Evolutionary conservation across 257 asterid species (phyloP).

Genomic region (Jasminum sambac): DNA sequence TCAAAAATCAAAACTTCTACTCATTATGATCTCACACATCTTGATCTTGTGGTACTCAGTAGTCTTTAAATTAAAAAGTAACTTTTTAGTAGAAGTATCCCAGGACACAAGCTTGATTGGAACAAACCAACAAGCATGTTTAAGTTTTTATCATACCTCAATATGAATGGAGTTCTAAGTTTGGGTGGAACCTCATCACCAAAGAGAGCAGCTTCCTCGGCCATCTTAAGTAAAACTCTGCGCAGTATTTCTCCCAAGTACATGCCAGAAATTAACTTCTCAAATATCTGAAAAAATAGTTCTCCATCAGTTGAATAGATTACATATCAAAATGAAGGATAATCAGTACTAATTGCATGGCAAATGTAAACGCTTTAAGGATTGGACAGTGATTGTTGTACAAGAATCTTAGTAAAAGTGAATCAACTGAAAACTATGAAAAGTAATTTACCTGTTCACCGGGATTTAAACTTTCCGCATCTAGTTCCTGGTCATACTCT

Average conservation of each 20-base stretch:
- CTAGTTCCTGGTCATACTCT: conserved; percentile 69
- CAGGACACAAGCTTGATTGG: not conserved
- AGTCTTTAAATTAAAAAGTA: no score
- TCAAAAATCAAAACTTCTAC: no score
- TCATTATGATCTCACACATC: no score
- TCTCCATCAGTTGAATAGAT: conserved; percentile 1
- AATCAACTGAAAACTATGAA: conserved; percentile 1
- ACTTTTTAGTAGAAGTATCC: no score
- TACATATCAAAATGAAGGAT: not conserved
- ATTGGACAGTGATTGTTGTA: not conserved
- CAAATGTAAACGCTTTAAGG: not conserved
- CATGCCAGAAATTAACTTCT: conserved; percentile 86
- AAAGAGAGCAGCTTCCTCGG: conserved; percentile 75
- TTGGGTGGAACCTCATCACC: conserved; percentile 82
- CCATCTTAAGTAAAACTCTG: conserved; percentile 67
- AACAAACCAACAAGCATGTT: not conserved
- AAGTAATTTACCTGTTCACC: conserved; percentile 66
- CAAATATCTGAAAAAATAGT: conserved; percentile 59
- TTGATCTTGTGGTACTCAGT: no score
- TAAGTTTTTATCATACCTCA: conserved; percentile 46
- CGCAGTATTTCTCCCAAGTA: conserved; percentile 90
- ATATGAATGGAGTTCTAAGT: conserved; percentile 51
- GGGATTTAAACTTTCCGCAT: conserved; percentile 77
- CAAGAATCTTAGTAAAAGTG: not conserved
- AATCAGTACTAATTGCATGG: not conserved